Conservation (phyloP, 1,284 basidiomycete genomes). For the Fomitopsis schrenkii region DNA sequence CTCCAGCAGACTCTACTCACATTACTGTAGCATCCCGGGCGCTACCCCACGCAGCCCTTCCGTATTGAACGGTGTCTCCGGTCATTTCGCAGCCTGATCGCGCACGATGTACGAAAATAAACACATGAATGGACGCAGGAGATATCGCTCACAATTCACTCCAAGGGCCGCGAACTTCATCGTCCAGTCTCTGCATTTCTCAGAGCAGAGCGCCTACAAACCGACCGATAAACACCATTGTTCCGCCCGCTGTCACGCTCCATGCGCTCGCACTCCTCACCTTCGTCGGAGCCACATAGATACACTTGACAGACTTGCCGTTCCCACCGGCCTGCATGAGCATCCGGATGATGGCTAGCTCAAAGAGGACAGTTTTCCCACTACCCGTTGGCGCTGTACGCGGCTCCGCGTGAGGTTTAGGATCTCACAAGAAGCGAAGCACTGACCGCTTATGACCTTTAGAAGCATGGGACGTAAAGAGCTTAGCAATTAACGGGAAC, state of each 20-base stretch:
- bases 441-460: constrained; percentile 74
- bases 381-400: constrained; percentile 82
- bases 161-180: constrained; percentile 74
- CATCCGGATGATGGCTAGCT: constrained; percentile 84
- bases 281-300: constrained; percentile 96
- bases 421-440: constrained; percentile 1
- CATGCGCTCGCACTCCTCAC: constrained; percentile 32
- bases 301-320: constrained; percentile 54
- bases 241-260: not conserved
- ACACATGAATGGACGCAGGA: not conserved
- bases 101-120: not conserved
- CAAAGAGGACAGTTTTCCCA: constrained; percentile 93
- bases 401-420: constrained; percentile 2
- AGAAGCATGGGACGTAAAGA: constrained; percentile 5
- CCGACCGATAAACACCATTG: not conserved
- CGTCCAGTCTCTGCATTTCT: constrained; percentile 84
- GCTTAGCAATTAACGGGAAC: not conserved
- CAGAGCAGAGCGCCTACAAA: constrained; percentile 79
- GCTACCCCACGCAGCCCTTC: constrained; percentile 64
- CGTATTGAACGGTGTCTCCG: constrained; percentile 75
- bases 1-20: constrained; percentile 32
- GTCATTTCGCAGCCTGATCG: constrained; percentile 81
- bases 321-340: constrained; percentile 42
- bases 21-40: constrained; percentile 75
- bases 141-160: constrained; percentile 55